These are phyloP conservation scores for Elsinoe perseae DNA, from an alignment of 2,329 filamentous ascomycete genomes.

Conservation along the genomic window DNA sequence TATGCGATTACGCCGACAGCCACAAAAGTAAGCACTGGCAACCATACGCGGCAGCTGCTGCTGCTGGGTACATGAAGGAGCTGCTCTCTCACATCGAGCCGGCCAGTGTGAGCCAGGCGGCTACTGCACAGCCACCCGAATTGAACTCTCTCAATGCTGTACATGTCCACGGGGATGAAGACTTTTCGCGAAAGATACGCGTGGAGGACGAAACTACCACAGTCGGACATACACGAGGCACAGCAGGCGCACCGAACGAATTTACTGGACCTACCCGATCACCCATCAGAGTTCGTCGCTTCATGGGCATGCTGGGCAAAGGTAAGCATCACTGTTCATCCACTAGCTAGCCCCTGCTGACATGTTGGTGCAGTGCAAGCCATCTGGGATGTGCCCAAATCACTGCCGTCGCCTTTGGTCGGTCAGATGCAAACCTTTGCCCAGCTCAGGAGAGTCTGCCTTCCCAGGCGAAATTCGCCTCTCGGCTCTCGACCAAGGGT, in stretches of 20 bases:
- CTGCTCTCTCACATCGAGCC: conserved; percentile 8
- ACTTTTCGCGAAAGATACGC: not conserved
- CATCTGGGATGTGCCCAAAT: not conserved
- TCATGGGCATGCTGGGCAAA: not conserved
- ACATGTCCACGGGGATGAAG: too few relatives aligned
- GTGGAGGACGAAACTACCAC: not conserved
- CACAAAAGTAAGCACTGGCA: conserved; percentile 20
- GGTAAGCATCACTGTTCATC: not conserved
- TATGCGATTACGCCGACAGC: conserved; percentile 20
- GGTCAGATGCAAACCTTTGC: not conserved
- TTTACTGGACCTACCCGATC: not conserved
- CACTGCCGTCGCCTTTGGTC: not conserved
- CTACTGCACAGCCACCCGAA: not conserved
- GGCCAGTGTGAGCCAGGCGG: not conserved
- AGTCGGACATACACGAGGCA: too few relatives aligned
- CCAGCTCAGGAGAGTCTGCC: not conserved
- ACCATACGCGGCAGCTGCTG: conserved; percentile 18
- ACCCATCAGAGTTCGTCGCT: not conserved
- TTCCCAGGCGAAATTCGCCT: not conserved
- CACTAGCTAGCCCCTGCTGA: not conserved
- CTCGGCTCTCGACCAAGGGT: not conserved
- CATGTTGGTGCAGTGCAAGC: not conserved
- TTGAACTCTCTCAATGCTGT: not conserved
- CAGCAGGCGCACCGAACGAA: too few relatives aligned
- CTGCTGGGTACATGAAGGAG: conserved; percentile 18